Conservation (phyloP, 2,329 filamentous ascomycete genomes). For the Talaromyces albobiverticillius region DNA sequence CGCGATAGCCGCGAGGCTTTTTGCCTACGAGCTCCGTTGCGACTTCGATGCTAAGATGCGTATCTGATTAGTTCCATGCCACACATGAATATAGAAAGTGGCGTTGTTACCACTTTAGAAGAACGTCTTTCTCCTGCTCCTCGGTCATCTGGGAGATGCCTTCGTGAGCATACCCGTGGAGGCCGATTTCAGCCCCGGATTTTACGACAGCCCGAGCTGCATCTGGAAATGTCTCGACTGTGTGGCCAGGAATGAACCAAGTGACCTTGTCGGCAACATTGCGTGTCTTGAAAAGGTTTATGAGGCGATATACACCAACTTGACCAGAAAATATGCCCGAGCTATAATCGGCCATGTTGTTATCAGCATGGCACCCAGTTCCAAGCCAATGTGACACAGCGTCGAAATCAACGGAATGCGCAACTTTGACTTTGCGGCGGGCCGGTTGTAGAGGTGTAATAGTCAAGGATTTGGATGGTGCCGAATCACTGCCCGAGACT, state of each 20-base stretch:
- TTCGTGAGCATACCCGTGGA: constrained; percentile 45
- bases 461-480: not conserved
- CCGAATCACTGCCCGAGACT: not conserved
- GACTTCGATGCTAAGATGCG: constrained; percentile 32
- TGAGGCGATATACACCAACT: constrained; percentile 51
- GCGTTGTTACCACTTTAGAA: constrained; percentile 41
- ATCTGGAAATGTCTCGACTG: constrained; percentile 50
- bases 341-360: constrained; percentile 50
- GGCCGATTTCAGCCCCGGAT: constrained; percentile 32
- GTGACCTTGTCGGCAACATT: constrained; percentile 39
- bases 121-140: constrained; percentile 50
- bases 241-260: constrained; percentile 53
- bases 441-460: not conserved
- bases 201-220: constrained; percentile 32
- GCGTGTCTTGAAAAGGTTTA: constrained; percentile 48
- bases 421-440: constrained; percentile 2
- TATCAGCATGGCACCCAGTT: constrained; percentile 48
- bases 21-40: constrained; percentile 44
- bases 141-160: constrained; percentile 39
- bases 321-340: constrained; percentile 51
- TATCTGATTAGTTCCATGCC: not conserved
- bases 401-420: constrained; percentile 50
- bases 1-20: constrained; percentile 49
- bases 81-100: not conserved
- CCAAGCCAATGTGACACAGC: constrained; percentile 54